Conservation (phyloP, 148 eudicot species). For the Fagopyrum esculentum region DNA sequence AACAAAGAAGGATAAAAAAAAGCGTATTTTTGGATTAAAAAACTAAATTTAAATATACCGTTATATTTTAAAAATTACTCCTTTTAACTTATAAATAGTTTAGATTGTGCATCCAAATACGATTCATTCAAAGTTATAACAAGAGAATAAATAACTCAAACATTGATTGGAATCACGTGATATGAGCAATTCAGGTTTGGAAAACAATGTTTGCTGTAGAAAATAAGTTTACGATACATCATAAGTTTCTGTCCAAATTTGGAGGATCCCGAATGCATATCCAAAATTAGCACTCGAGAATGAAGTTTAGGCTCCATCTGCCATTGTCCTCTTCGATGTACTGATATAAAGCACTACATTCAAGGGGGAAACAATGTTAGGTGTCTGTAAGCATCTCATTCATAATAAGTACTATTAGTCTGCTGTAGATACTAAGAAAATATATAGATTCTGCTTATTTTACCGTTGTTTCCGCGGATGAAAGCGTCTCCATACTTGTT, state of each 20-base stretch:
- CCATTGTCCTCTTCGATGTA: slow-evolving; percentile 75
- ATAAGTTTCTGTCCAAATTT: not conserved
- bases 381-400: not conserved
- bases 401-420: not conserved
- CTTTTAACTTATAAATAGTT: too few species aligned
- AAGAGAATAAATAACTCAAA: not conserved
- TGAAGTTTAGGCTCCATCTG: slow-evolving; percentile 60
- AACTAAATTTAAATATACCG: too few species aligned
- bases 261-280: not conserved
- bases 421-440: not conserved
- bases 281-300: slow-evolving; percentile 2
- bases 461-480: slow-evolving; percentile 95
- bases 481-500: slow-evolving; percentile 97
- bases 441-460: not conserved
- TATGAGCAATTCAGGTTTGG: not conserved
- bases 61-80: too few species aligned
- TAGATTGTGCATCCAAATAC: too few species aligned
- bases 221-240: not conserved
- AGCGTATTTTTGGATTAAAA: too few species aligned
- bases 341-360: slow-evolving; percentile 91
- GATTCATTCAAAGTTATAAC: not conserved
- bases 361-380: not conserved
- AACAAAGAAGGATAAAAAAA: too few species aligned
- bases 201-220: slow-evolving; percentile 1
- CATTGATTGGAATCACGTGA: not conserved